phyloP scores from a whole-genome alignment of 306 rosid species.

The Crotalaria pallida region DNA sequence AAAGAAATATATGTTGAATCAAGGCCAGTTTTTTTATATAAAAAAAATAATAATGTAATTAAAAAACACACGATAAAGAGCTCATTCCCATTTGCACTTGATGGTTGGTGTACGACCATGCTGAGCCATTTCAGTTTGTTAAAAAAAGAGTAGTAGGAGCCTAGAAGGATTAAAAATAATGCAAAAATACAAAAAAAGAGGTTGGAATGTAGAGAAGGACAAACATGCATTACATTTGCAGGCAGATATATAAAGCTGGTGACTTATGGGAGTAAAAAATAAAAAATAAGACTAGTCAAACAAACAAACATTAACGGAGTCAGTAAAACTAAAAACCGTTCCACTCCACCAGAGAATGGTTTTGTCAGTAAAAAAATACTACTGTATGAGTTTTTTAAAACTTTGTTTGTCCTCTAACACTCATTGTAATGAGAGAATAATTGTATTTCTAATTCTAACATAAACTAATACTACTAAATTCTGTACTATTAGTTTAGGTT shows the following conservation, averaged over 20 bases:
- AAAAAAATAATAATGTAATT: too few relatives aligned
- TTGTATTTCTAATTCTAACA: conserved; percentile 30
- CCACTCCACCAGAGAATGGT: conserved; percentile 18
- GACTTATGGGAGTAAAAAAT: conserved; percentile 44
- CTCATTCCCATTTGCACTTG: conserved; percentile 18
- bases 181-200: neutral
- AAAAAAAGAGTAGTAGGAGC: neutral
- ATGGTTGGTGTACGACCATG: conserved; percentile 27
- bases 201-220: neutral
- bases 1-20: too few relatives aligned
- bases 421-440: conserved; percentile 35
- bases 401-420: neutral
- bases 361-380: conserved; percentile 25
- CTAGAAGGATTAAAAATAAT: conserved; percentile 9
- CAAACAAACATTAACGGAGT: conserved; percentile 15
- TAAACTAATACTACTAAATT: conserved; percentile 1
- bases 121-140: neutral
- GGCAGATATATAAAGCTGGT: neutral
- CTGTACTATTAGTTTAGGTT: conserved; percentile 8
- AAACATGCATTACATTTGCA: neutral
- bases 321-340: conserved; percentile 27
- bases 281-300: conserved; percentile 60
- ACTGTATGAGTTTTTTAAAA: too few relatives aligned
- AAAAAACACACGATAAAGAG: too few relatives aligned
- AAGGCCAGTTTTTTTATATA: too few relatives aligned